A percentile compares a stretch with the other conserved stretches of the same genome.
These are phyloP conservation scores for barrel medic (Medicago truncatula) DNA, from an alignment of 306 rosid genomes.

Conservation along the genomic window DNA sequence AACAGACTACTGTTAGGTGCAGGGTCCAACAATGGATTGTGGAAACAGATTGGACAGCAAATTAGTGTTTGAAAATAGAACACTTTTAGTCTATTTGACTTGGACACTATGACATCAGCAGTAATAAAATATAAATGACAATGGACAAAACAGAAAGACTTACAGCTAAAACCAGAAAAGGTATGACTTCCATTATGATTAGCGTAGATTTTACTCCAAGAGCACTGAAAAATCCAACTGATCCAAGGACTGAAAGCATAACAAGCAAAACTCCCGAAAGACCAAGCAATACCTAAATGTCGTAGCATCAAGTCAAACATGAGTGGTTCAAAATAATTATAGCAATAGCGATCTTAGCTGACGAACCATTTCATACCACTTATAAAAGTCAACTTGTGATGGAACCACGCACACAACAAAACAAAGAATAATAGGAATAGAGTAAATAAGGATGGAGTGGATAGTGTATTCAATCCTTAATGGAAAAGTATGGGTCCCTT, in stretches of 20 bases:
- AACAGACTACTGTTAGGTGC: neutral
- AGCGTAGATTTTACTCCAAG: slow-evolving; percentile 91
- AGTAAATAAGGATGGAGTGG: neutral
- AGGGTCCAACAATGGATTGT: neutral
- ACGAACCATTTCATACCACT: slow-evolving; percentile 17
- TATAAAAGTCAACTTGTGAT: slow-evolving; percentile 16
- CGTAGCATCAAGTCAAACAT: slow-evolving; percentile 33
- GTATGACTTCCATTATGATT: slow-evolving; percentile 97
- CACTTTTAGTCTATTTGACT: neutral
- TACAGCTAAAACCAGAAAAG: slow-evolving; percentile 95
- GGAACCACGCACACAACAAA: neutral
- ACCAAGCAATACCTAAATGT: slow-evolving; percentile 82
- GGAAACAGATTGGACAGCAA: slow-evolving; percentile 23
- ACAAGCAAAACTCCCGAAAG: slow-evolving; percentile 91
- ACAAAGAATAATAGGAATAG: neutral
- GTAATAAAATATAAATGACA: slow-evolving; percentile 21
- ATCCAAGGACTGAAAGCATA: slow-evolving; percentile 91
- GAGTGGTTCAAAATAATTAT: slow-evolving; percentile 23
- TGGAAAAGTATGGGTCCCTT: neutral
- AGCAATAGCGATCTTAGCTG: slow-evolving; percentile 19
- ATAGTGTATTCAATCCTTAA: neutral
- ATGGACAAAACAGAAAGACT: slow-evolving; percentile 48
- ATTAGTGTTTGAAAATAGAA: slow-evolving; percentile 15
- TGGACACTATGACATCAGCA: slow-evolving; percentile 24
- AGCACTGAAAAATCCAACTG: slow-evolving; percentile 95